Evolutionary conservation across 495 filamentous ascomycete genomes (phyloP).

Genomic region (Aspergillus leporis): DNA sequence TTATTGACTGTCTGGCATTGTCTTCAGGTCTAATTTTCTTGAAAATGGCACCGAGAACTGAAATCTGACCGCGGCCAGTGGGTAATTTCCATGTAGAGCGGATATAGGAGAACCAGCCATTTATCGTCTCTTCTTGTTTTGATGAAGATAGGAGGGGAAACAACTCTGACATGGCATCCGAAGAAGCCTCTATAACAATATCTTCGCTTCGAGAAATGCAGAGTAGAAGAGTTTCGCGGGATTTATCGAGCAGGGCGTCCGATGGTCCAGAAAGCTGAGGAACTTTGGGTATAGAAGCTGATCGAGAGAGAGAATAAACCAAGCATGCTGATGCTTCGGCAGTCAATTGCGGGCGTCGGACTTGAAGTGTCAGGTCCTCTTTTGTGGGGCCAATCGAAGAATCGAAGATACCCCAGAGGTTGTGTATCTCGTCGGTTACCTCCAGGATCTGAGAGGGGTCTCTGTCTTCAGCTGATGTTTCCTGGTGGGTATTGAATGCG

Average conservation of each 20-base stretch:
- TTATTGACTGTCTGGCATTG: constrained; percentile 26
- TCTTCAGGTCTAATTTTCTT: constrained; percentile 26
- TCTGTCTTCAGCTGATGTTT: not conserved
- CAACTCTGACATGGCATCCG: constrained; percentile 43
- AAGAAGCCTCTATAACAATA: constrained; percentile 47
- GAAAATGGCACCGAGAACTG: constrained; percentile 44
- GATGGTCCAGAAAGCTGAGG: constrained; percentile 17
- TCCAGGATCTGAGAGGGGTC: constrained; percentile 18
- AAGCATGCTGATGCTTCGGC: constrained; percentile 64
- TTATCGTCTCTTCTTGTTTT: constrained; percentile 36
- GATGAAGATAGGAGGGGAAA: constrained; percentile 37
- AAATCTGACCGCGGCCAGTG: constrained; percentile 47
- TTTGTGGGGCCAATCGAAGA: constrained; percentile 38
- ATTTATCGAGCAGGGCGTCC: constrained; percentile 32
- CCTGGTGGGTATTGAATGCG: constrained; percentile 27
- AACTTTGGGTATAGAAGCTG: constrained; percentile 7
- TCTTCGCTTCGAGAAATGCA: constrained; percentile 49
- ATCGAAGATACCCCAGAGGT: constrained; percentile 44
- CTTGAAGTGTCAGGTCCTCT: constrained; percentile 45
- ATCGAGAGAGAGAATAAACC: constrained; percentile 42
- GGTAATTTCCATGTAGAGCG: constrained; percentile 38
- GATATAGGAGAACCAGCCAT: constrained; percentile 41
- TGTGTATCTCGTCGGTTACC: constrained; percentile 25
- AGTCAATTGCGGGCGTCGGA: constrained; percentile 67
- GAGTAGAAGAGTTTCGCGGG: constrained; percentile 41